Base-by-base conservation (phyloP, 2,329 filamentous ascomycete genomes). In the Paracorniculantispora psalliotae region DNA sequence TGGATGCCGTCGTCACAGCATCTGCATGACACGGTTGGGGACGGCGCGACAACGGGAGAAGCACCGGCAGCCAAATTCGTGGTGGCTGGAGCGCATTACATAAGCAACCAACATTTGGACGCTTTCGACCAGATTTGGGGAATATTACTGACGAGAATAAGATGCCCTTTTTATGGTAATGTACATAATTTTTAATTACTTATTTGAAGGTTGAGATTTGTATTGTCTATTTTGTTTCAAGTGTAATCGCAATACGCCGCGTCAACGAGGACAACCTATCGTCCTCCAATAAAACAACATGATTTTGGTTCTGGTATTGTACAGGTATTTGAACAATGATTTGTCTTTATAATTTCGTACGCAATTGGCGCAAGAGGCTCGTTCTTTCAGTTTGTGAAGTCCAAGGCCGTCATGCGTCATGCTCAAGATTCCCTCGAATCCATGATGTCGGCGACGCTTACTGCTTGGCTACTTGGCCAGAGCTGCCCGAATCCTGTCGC, bases 391-490 rank as follows among this genome's bases (percentile, higher is more conserved):
- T 15, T 33, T n/a, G n/a, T 46, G 12, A 41, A 15, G n/a, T 33
- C n/a, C 28, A 21, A 33, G 39, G 8, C 15, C 33, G 23, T 30
- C 33, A 30, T 48, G 25, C n/a, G n/a, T n/a, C n/a, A n/a, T n/a
- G 25, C 17, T 26, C n/a, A 21, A 37, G 54, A 57, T 57, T 33
- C 21, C 33, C 21, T 43, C 30, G 13, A 41, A 17, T 17, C 21
- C 6, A n/a, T n/a, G n/a, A n/a, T n/a, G n/a, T n/a, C n/a, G 90
- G 64, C 9, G 84, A 85, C 64, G 93, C 88, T 75, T 91, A 93
- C 74, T 92, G 87, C 71, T 91, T 81, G 57, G 87, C 76, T 62
- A 92, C 86, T 47, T 81, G 85, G 50, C 84, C 87, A 60, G 83
- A 78, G n/a, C 79, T 72, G 3, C 87, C 87, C 35, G 77, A 84